A percentile compares a stretch with the other conserved stretches of the same genome.
Evolutionary conservation across 495 filamentous ascomycete genomes (phyloP).

Genomic region (Stereocaulon alpinum): DNA sequence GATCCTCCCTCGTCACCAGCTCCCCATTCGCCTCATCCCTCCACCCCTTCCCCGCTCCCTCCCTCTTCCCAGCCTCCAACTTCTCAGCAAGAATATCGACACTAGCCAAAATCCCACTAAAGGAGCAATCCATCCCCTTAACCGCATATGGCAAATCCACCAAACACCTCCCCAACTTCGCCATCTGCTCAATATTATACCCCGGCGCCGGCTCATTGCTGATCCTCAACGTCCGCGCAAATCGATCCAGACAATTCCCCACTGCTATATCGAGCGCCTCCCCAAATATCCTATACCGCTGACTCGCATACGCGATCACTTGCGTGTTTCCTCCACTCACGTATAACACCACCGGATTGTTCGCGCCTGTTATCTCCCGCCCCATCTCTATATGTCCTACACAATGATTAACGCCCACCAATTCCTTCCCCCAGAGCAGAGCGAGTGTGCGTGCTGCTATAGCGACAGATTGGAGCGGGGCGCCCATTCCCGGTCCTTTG

Average conservation of each 20-base stretch:
- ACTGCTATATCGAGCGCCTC: slow-evolving; percentile 96
- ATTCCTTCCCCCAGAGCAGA: slow-evolving; percentile 73
- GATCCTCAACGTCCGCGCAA: slow-evolving; percentile 81
- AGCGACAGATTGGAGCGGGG: slow-evolving; percentile 80
- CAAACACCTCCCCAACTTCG: slow-evolving; percentile 63
- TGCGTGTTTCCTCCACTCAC: slow-evolving; percentile 96
- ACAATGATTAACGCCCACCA: slow-evolving; percentile 95
- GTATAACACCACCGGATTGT: slow-evolving; percentile 92
- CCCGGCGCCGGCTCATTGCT: slow-evolving; percentile 93
- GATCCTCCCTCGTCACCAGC: slow-evolving; percentile 65
- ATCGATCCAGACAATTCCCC: slow-evolving; percentile 93
- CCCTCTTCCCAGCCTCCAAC: slow-evolving; percentile 26
- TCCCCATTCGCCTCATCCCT: slow-evolving; percentile 32
- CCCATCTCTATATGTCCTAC: slow-evolving; percentile 99
- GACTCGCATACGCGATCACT: slow-evolving; percentile 90
- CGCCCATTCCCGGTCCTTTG: slow-evolving; percentile 92
- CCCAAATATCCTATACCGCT: slow-evolving; percentile 93
- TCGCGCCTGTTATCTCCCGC: slow-evolving; percentile 77
- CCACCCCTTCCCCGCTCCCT: slow-evolving; percentile 18
- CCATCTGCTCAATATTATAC: slow-evolving; percentile 96
- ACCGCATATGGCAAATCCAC: slow-evolving; percentile 91
- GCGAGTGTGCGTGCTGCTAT: slow-evolving; percentile 73
- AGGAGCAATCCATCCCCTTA: slow-evolving; percentile 99
- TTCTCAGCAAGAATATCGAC: slow-evolving; percentile 66
- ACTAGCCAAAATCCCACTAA: slow-evolving; percentile 74